Base-by-base conservation (phyloP, 169 alveolate species). In the Prorocentrum cordatum region DNA sequence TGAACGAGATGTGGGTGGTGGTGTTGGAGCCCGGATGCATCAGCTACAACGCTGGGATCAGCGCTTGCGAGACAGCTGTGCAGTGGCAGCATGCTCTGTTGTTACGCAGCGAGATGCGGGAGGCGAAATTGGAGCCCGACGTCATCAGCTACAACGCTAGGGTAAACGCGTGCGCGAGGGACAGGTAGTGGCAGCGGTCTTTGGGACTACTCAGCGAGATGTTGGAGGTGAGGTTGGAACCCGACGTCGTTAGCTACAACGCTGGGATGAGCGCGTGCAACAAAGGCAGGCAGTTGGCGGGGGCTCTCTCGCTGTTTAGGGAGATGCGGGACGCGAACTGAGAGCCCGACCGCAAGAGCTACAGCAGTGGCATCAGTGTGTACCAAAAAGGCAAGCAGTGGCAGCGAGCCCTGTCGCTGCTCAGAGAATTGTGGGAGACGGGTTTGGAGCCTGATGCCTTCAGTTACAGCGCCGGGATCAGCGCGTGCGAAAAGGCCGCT, bases 11-110 rank as follows among this genome's bases (percentile, higher is more conserved):
- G 33, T 20, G 2, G 18, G 6, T 42, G 12, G 14, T 12, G 14
- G 4, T 3, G 62, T 29, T 70, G 10, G 18, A 5, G 18, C 66
- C 82, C n/a, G 54, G 54, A 12, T 6, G 33, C 7, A 18, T 70
- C 66, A 70, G 66, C 36, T 70, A 35, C 82, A 70, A 42, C 39
- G 82, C 82, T 0, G 82, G 67, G 29, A 47, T 72, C 6, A 72
- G 66, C 20, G 54, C 83, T n/a, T 72, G 83, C n/a, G 83, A 72
- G 50, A 72, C 39, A 29, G 83, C 67, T 9, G 54, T 47, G 0
- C 32, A n/a, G 16, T 71, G 83, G 83, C 50, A 72, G 33, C 35
- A 27, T 1, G 83, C 35, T 16, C 22, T 45, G 66, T 16, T 18
- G 2, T 29, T 72, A 67, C 58, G 39, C 22, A 26, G 42, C 42